Evolutionary conservation across 2,329 filamentous ascomycete genomes (phyloP).

Genomic region (Botrytis hyacinthi): DNA sequence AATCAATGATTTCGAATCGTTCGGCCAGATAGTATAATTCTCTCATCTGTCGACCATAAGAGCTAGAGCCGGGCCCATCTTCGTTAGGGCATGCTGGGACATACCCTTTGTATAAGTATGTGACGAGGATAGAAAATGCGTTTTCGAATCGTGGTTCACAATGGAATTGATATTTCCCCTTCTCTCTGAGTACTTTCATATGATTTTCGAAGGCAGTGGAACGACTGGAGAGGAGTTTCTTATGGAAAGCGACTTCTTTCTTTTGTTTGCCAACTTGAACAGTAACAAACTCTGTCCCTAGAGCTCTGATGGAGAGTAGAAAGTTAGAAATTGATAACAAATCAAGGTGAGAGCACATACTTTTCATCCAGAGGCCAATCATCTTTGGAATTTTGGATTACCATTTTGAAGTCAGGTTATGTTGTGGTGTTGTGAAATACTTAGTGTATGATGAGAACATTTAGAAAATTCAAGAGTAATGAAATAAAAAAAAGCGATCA

Average conservation of each 20-base stretch:
- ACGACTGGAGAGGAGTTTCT: constrained; percentile 20
- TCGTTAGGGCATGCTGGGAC: constrained; percentile 9
- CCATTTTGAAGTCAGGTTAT: neutral
- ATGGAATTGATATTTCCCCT: constrained; percentile 18
- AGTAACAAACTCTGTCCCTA: constrained; percentile 15
- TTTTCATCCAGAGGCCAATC: constrained; percentile 18
- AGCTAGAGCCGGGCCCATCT: constrained; percentile 1
- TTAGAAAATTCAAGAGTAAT: neutral
- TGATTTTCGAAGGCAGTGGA: constrained; percentile 17
- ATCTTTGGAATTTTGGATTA: neutral
- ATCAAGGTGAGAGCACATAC: neutral
- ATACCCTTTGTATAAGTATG: constrained; percentile 19
- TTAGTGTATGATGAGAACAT: neutral
- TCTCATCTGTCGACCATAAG: constrained; percentile 11
- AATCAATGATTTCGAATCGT: constrained; percentile 17
- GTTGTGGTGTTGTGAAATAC: neutral
- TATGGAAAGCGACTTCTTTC: constrained; percentile 18
- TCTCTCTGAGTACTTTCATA: constrained; percentile 15
- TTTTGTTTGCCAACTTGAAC: constrained; percentile 16
- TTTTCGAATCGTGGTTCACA: constrained; percentile 18
- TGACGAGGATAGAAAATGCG: constrained; percentile 17
- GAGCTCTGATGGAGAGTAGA: neutral
- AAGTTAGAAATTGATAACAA: neutral
- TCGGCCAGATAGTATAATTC: constrained; percentile 18
- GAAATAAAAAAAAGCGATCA: neutral